phyloP scores from a whole-genome alignment of 2,329 filamentous ascomycete species.

The Aureobasidium sp. region DNA sequence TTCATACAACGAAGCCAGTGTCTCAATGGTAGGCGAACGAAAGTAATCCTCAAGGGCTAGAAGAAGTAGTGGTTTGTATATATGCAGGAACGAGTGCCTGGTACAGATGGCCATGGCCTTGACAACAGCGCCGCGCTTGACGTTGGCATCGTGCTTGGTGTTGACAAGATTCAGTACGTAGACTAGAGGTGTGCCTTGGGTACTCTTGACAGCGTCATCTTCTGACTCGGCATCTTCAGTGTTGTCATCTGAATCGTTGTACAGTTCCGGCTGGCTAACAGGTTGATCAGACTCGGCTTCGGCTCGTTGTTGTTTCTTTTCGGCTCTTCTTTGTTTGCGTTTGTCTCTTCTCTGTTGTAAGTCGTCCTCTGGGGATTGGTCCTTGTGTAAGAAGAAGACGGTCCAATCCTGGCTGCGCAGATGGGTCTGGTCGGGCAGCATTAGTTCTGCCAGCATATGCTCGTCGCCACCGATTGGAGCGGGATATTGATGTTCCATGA shows the following conservation, averaged over 20 bases:
- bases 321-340: conserved; percentile 31
- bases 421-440: conserved; percentile 96
- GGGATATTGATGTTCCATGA: conserved; percentile 98
- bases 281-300: conserved; percentile 39
- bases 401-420: conserved; percentile 96
- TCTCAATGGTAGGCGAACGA: conserved; percentile 80
- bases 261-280: conserved; percentile 40
- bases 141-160: conserved; percentile 90
- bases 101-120: conserved; percentile 99
- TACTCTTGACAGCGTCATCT: conserved; percentile 46
- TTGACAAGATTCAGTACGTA: conserved; percentile 98
- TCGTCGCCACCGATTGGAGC: conserved; percentile 93
- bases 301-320: conserved; percentile 23
- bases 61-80: conserved; percentile 93
- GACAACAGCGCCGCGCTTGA: conserved; percentile 87
- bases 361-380: conserved; percentile 58
- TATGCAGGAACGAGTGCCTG: conserved; percentile 92
- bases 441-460: conserved; percentile 95
- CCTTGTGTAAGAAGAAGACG: conserved; percentile 97
- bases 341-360: conserved; percentile 35
- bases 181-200: conserved; percentile 83
- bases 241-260: conserved; percentile 44
- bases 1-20: conserved; percentile 78
- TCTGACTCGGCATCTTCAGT: conserved; percentile 35
- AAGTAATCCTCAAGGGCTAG: conserved; percentile 96